phyloP scores from a whole-genome alignment of 805 yeast species.

The Jamesozyma hellenica region DNA sequence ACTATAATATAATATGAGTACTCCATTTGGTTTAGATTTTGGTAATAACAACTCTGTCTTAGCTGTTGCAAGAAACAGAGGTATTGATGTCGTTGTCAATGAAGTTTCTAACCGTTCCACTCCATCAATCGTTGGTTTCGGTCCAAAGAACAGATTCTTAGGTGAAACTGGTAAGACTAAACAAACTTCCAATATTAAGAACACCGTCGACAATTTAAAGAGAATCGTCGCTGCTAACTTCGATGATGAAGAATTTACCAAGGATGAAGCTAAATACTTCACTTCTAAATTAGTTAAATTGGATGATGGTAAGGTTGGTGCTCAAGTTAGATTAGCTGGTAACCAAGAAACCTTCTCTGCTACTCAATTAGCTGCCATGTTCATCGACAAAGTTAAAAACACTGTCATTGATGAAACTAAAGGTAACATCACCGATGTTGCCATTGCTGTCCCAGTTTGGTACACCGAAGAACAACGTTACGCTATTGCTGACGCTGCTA shows the following conservation, averaged over 20 bases:
- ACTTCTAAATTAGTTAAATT: constrained; percentile 62
- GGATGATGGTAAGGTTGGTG: constrained; percentile 66
- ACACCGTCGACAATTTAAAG: constrained; percentile 91
- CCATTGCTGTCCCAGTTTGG: constrained; percentile 95
- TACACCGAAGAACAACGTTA: constrained; percentile 94
- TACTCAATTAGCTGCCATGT: constrained; percentile 91
- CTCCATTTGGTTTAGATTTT: constrained; percentile 95
- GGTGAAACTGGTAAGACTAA: constrained; percentile 96
- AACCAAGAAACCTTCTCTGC: constrained; percentile 71
- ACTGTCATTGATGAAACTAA: constrained; percentile 75
- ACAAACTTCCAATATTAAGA: constrained; percentile 91
- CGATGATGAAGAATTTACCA: constrained; percentile 62
- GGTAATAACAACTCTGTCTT: constrained; percentile 91
- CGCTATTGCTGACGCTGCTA: constrained; percentile 90
- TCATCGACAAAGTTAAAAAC: constrained; percentile 78
- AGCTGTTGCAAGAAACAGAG: constrained; percentile 96
- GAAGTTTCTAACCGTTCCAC: constrained; percentile 98
- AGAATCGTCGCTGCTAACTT: constrained; percentile 76
- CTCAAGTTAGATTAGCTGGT: constrained; percentile 77
- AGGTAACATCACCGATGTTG: constrained; percentile 69
- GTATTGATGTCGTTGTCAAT: constrained; percentile 95
- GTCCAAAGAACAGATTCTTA: constrained; percentile 74
- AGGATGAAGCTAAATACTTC: constrained; percentile 62
- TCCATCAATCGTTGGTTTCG: constrained; percentile 87
- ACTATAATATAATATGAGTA: constrained; percentile 77